Evolutionary conservation across 116 monocot species (phyloP).

Genomic region (Posidonia oceanica): DNA sequence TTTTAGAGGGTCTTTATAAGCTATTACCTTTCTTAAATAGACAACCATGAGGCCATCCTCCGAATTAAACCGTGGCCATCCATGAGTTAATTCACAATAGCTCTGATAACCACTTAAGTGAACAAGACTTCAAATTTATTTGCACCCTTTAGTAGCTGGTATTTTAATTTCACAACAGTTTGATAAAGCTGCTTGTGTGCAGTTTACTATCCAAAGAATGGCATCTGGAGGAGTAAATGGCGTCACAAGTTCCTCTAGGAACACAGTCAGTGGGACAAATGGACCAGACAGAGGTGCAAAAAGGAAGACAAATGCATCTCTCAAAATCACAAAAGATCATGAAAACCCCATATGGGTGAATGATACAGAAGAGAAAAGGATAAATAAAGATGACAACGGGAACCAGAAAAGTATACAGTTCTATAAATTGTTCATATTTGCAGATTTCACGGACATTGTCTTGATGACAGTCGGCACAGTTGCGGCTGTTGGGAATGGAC

Average conservation of each 20-base stretch:
- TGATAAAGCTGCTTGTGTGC: not conserved
- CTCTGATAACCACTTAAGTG: too few species aligned
- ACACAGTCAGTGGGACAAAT: too few species aligned
- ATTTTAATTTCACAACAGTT: too few species aligned
- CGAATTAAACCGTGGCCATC: too few species aligned
- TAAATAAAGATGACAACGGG: not conserved
- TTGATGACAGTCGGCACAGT: conserved; percentile 39
- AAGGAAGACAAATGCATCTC: not conserved
- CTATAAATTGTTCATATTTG: conserved; percentile 41
- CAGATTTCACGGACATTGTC: conserved; percentile 35
- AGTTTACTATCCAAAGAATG: not conserved
- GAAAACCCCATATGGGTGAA: not conserved
- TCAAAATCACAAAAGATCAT: not conserved
- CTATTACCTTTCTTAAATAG: too few species aligned
- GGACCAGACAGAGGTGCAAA: too few species aligned
- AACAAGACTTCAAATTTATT: too few species aligned
- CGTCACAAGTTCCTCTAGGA: too few species aligned
- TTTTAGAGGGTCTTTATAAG: too few species aligned
- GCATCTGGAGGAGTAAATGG: not conserved
- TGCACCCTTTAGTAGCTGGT: too few species aligned
- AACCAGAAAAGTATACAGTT: conserved; percentile 11
- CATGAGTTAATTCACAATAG: too few species aligned
- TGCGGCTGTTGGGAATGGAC: conserved; percentile 39
- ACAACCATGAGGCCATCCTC: too few species aligned
- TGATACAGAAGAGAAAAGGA: not conserved